Evolutionary conservation across 345 rosid genomes (phyloP).

Genomic region (Eucalyptus camaldulensis): DNA sequence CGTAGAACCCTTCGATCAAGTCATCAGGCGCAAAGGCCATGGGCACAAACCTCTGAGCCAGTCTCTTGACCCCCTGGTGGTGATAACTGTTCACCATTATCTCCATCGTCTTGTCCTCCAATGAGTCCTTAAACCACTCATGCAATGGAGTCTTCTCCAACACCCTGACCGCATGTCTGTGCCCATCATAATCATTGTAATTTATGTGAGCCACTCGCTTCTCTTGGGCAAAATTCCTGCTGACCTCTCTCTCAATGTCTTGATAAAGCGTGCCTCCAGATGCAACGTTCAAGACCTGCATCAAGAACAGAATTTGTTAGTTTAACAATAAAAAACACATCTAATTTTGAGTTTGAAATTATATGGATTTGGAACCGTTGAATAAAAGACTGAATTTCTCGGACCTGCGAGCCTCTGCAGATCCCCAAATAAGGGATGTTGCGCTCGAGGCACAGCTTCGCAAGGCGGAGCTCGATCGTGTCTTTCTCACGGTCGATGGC

Average conservation of each 20-base stretch:
- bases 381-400: not conserved
- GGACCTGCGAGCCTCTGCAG: constrained; percentile 74
- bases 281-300: constrained; percentile 68
- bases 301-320: not conserved
- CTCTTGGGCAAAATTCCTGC: constrained; percentile 7
- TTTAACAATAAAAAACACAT: not conserved
- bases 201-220: constrained; percentile 43
- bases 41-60: constrained; percentile 59
- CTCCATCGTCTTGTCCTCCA: constrained; percentile 40
- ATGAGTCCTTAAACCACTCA: constrained; percentile 54
- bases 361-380: not conserved
- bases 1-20: constrained; percentile 83
- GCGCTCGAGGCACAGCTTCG: constrained; percentile 69
- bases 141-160: constrained; percentile 53
- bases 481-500: constrained; percentile 74
- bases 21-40: constrained; percentile 86
- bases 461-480: constrained; percentile 62
- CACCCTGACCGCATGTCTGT: constrained; percentile 48
- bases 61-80: constrained; percentile 78
- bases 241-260: constrained; percentile 53
- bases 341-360: not conserved
- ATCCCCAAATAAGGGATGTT: constrained; percentile 81
- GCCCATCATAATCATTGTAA: constrained; percentile 71
- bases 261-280: constrained; percentile 77
- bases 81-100: constrained; percentile 80